Percentiles rank a stretch among this genome's conserved stretches.
Evolutionary conservation across 768 basidiomycete species (phyloP).

Genomic region (Pleurotus salmoneostramineus): DNA sequence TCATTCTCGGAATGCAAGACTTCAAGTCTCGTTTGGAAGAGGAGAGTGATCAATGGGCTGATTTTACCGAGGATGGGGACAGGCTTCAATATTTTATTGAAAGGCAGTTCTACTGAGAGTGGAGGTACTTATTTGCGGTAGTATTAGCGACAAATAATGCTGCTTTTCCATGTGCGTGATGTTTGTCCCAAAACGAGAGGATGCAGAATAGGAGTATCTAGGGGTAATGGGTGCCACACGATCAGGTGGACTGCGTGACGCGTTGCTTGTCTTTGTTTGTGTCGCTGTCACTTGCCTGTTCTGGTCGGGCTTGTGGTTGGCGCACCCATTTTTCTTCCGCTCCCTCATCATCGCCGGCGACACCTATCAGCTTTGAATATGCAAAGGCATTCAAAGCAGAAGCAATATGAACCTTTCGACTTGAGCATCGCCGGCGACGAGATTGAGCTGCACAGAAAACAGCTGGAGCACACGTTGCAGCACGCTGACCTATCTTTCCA

Average conservation of each 20-base stretch:
- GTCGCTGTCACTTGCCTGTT: too few relatives aligned
- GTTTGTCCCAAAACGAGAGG: too few relatives aligned
- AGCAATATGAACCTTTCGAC: conserved; percentile 20
- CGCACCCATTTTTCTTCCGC: not conserved
- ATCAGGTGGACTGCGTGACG: too few relatives aligned
- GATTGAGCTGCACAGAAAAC: conserved; percentile 72
- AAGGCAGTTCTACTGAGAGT: too few relatives aligned
- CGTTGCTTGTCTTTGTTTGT: too few relatives aligned
- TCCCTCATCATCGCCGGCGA: not conserved
- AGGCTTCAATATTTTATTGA: not conserved
- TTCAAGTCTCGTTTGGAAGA: not conserved
- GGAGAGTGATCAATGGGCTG: not conserved
- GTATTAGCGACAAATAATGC: too few relatives aligned
- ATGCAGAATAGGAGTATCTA: not conserved
- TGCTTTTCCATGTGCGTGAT: too few relatives aligned
- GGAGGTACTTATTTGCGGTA: too few relatives aligned
- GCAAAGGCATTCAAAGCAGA: not conserved
- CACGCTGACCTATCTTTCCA: conserved; percentile 70
- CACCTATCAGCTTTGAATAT: not conserved
- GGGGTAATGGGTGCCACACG: too few relatives aligned
- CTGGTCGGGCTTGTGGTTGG: not conserved
- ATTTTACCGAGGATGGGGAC: not conserved
- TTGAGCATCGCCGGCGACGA: conserved; percentile 67
- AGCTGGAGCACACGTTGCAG: conserved; percentile 76
- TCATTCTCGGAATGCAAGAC: not conserved